phyloP scores from a whole-genome alignment of 1,139 yeast species.

The Yamadazyma trypodendri region DNA sequence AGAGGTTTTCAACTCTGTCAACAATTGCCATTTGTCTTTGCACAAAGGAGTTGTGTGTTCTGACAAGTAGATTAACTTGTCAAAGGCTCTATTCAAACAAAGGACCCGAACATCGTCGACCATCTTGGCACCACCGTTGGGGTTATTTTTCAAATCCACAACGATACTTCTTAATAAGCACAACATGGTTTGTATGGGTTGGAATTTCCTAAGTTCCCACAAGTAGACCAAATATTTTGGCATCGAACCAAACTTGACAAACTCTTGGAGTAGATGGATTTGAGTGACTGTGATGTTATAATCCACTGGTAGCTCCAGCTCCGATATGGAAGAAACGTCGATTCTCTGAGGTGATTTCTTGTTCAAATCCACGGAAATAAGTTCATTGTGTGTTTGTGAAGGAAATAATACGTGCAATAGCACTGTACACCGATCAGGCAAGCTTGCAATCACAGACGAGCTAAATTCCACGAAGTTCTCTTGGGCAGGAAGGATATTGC shows the following conservation, averaged over 20 bases:
- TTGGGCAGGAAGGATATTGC: slow-evolving; percentile 2
- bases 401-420: slow-evolving; percentile 6
- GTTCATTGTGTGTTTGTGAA: slow-evolving; percentile 3
- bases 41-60: slow-evolving; percentile 1
- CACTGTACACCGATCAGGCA: slow-evolving; percentile 9
- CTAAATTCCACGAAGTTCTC: slow-evolving; percentile 8
- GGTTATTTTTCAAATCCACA: slow-evolving; percentile 4
- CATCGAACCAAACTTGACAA: slow-evolving; percentile 8
- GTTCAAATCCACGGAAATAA: neutral
- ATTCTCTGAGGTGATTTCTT: no score
- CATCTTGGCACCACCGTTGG: neutral
- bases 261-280: slow-evolving; percentile 9
- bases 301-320: slow-evolving; percentile 3
- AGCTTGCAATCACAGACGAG: slow-evolving; percentile 9
- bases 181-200: slow-evolving; percentile 11
- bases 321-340: neutral
- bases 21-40: neutral
- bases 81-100: neutral
- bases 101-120: neutral
- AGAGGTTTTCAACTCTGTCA: neutral
- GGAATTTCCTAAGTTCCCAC: slow-evolving; percentile 13
- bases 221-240: slow-evolving; percentile 8
- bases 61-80: neutral
- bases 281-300: slow-evolving; percentile 3
- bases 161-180: slow-evolving; percentile 7